phyloP scores from a whole-genome alignment of 441 rosid species.

The Euphorbia schlechtendalii region DNA sequence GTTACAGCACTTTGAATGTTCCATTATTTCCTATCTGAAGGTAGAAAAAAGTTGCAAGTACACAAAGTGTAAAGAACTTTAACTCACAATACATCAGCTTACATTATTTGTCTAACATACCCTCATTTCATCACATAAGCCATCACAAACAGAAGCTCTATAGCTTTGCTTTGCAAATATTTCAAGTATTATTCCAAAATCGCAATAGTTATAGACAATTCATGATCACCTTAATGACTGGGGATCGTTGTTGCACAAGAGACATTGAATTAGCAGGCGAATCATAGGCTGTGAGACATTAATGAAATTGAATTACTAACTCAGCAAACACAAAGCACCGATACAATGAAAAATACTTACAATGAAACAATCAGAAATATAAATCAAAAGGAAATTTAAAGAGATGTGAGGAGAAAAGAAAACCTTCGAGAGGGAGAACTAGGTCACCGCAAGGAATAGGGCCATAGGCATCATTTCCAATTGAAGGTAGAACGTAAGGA shows the following conservation, averaged over 20 bases:
- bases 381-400: not conserved
- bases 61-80: too few species aligned
- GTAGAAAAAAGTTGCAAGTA: too few species aligned
- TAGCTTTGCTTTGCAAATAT: too few species aligned
- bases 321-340: not conserved
- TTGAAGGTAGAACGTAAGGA: conserved; percentile 68
- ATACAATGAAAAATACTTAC: not conserved
- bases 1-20: not conserved
- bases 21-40: too few species aligned
- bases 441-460: conserved; percentile 67
- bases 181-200: not conserved
- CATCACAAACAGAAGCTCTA: too few species aligned
- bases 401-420: not conserved
- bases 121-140: too few species aligned
- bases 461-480: conserved; percentile 78
- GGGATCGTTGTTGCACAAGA: conserved; percentile 76
- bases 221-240: conserved; percentile 49
- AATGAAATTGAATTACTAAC: conserved; percentile 2
- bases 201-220: not conserved
- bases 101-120: too few species aligned
- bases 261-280: conserved; percentile 38
- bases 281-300: conserved; percentile 49
- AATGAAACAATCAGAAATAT: not conserved
- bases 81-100: too few species aligned
- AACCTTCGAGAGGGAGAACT: conserved; percentile 82